phyloP scores from a whole-genome alignment of 78 protist genomes.

The Speleostelium caveatum region DNA sequence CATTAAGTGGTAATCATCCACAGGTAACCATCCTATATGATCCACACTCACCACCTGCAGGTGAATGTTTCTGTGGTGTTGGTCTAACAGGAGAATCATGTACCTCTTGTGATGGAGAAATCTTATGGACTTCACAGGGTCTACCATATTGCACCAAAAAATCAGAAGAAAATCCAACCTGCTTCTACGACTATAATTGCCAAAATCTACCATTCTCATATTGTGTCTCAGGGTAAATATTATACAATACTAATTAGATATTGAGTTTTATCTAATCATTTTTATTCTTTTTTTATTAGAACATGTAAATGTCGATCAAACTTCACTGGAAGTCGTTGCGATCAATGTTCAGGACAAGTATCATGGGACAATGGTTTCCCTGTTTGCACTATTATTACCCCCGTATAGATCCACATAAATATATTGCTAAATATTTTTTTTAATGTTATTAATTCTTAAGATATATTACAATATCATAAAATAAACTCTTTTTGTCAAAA shows the following conservation, averaged over 20 bases:
- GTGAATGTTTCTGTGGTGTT: background rate
- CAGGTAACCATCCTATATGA: background rate
- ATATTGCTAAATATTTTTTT: no score
- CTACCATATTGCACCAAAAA: background rate
- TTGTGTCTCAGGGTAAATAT: background rate
- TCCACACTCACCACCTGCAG: background rate
- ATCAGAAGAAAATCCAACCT: background rate
- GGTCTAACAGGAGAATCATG: background rate
- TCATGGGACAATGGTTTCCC: slow-evolving; percentile 7
- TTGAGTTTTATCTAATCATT: no score
- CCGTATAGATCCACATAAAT: no score
- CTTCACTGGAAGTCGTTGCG: background rate
- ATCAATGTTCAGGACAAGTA: background rate
- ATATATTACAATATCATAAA: background rate
- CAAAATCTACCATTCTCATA: background rate
- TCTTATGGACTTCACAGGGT: background rate
- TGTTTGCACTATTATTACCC: no score
- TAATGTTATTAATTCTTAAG: background rate
- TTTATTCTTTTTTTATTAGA: background rate
- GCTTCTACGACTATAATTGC: background rate
- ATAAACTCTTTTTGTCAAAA: background rate
- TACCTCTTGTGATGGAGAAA: background rate
- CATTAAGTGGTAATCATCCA: background rate
- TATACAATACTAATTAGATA: no score
- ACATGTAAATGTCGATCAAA: background rate